These are phyloP conservation scores for Bipolaris oryzae DNA, from an alignment of 2,329 filamentous ascomycete genomes.

Conservation along the genomic window DNA sequence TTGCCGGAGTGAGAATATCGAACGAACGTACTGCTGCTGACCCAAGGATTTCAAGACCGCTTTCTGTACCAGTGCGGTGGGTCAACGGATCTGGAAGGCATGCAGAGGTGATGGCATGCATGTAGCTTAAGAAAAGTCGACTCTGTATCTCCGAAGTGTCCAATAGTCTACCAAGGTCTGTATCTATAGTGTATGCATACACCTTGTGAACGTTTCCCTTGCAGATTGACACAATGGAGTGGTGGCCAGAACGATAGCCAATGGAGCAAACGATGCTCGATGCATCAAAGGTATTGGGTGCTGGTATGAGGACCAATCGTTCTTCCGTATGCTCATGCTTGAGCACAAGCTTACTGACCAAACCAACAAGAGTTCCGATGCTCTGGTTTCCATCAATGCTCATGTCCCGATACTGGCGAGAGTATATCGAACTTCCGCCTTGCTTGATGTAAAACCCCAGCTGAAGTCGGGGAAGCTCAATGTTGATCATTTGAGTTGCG, in stretches of 20 bases:
- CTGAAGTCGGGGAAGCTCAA: conserved; percentile 24
- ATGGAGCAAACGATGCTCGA: conserved; percentile 14
- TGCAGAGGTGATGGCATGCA: conserved; percentile 63
- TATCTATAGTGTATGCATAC: conserved; percentile 59
- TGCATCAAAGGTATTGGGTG: conserved; percentile 10
- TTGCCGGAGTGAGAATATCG: conserved; percentile 37
- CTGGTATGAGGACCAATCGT: conserved; percentile 49
- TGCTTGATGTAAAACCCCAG: conserved; percentile 17
- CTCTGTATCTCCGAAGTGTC: conserved; percentile 60
- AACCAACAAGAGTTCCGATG: conserved; percentile 31
- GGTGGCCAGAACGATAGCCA: conserved; percentile 5
- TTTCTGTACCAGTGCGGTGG: conserved; percentile 60
- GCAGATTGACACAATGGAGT: conserved; percentile 21
- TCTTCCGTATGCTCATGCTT: conserved; percentile 18
- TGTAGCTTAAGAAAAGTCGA: conserved; percentile 57
- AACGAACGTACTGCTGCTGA: conserved; percentile 60
- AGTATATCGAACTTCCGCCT: conserved; percentile 19
- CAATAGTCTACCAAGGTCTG: conserved; percentile 55
- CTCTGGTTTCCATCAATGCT: conserved; percentile 32
- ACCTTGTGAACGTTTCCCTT: conserved; percentile 26
- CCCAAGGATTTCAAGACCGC: conserved; percentile 56
- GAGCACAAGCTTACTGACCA: conserved; percentile 32
- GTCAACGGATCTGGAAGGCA: conserved; percentile 60
- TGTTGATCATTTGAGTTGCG: conserved; percentile 1
- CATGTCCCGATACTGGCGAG: conserved; percentile 36